Conservation (phyloP, 805 yeast genomes). For the Brettanomyces bruxellensis region DNA sequence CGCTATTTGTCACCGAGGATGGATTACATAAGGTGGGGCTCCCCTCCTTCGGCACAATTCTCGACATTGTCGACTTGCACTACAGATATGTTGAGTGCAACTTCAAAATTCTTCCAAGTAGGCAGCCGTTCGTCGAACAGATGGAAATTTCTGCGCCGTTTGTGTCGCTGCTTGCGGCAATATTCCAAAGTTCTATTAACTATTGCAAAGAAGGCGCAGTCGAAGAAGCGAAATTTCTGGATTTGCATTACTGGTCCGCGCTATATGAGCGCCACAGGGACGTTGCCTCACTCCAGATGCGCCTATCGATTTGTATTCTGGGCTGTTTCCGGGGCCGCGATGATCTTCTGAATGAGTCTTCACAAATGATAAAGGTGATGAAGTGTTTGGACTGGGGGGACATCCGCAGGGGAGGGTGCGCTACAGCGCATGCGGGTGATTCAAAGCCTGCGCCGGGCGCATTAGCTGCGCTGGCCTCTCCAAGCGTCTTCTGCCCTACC, state of each 20-base stretch:
- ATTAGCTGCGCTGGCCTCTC: not conserved
- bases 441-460: too few relatives aligned
- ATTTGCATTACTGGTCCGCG: slow-evolving; percentile 30
- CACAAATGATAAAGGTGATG: slow-evolving; percentile 4
- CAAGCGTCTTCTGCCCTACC: not conserved
- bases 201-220: slow-evolving; percentile 22
- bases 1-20: slow-evolving; percentile 17
- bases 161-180: slow-evolving; percentile 18
- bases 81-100: slow-evolving; percentile 33
- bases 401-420: not conserved
- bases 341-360: slow-evolving; percentile 12
- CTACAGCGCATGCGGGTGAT: too few relatives aligned
- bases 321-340: slow-evolving; percentile 18
- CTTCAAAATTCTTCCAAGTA: slow-evolving; percentile 28
- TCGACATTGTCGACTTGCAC: slow-evolving; percentile 28
- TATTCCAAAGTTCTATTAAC: slow-evolving; percentile 27
- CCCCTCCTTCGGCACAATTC: slow-evolving; percentile 28
- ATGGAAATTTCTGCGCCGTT: slow-evolving; percentile 24
- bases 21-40: slow-evolving; percentile 26
- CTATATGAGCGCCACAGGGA: slow-evolving; percentile 26
- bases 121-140: slow-evolving; percentile 21
- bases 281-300: slow-evolving; percentile 17
- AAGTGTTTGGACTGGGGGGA: not conserved
- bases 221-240: slow-evolving; percentile 17
- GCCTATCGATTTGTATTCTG: slow-evolving; percentile 22